phyloP scores from a whole-genome alignment of 306 rosid genomes.

The Lathyrus aphaca region DNA sequence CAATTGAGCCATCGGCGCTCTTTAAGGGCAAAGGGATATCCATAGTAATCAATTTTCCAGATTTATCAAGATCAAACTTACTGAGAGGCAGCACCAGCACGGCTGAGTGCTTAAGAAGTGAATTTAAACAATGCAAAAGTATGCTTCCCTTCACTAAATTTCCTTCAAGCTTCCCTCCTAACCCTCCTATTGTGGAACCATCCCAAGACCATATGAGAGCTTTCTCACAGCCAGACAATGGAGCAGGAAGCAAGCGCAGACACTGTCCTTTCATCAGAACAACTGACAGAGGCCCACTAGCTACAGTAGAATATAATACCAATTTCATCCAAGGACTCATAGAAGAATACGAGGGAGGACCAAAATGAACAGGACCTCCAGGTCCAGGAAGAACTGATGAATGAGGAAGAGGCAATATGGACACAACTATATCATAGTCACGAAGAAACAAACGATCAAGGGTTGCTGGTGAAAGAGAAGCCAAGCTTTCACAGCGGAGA shows the following conservation, averaged over 20 bases:
- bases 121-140: conserved; percentile 87
- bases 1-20: conserved; percentile 80
- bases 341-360: conserved; percentile 90
- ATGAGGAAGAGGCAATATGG: conserved; percentile 95
- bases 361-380: conserved; percentile 80
- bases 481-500: conserved; percentile 98
- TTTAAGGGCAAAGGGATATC: conserved; percentile 92
- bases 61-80: conserved; percentile 76
- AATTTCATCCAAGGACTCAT: conserved; percentile 99
- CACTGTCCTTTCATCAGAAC: conserved; percentile 98
- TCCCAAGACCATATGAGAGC: conserved; percentile 99
- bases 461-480: conserved; percentile 90
- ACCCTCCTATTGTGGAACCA: conserved; percentile 83
- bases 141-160: conserved; percentile 79
- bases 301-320: conserved; percentile 72
- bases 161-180: conserved; percentile 93
- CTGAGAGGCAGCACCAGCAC: conserved; percentile 91
- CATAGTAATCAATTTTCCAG: conserved; percentile 69
- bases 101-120: conserved; percentile 88
- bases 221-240: conserved; percentile 94
- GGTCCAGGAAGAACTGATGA: conserved; percentile 94
- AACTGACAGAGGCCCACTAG: conserved; percentile 90
- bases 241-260: conserved; percentile 92
- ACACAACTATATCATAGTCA: conserved; percentile 89
- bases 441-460: conserved; percentile 87